Percentiles rank a stretch among this genome's conserved stretches.
Conservation (phyloP, 306 rosid genomes). For the Fagus crenata region DNA sequence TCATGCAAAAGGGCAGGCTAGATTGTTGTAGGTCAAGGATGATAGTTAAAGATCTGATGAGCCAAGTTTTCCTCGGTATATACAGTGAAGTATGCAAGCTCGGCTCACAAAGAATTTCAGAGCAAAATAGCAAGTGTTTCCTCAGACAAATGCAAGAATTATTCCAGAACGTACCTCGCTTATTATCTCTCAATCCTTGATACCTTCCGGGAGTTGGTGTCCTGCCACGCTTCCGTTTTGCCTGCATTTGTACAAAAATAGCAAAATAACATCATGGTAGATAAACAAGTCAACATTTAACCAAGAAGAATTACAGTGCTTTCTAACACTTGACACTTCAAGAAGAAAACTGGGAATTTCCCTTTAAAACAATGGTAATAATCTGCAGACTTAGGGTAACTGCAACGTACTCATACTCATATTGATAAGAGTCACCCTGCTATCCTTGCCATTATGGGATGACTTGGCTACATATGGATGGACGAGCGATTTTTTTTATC, state of each 20-base stretch:
- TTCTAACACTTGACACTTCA: background rate
- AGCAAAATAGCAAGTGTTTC: background rate
- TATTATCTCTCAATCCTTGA: conserved; percentile 41
- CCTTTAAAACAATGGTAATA: conserved; percentile 2
- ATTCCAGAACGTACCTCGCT: conserved; percentile 33
- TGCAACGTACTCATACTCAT: background rate
- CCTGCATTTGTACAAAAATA: conserved; percentile 38
- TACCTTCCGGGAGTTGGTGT: conserved; percentile 51
- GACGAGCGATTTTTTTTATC: conserved; percentile 5
- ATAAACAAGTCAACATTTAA: conserved; percentile 7
- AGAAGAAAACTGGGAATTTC: conserved; percentile 17
- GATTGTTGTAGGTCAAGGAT: background rate
- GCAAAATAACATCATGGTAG: conserved; percentile 17
- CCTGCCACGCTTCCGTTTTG: conserved; percentile 53
- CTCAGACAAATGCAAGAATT: background rate
- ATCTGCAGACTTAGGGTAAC: conserved; percentile 1
- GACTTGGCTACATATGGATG: conserved; percentile 7
- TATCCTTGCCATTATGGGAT: conserved; percentile 16
- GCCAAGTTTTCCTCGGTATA: background rate
- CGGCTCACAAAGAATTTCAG: background rate
- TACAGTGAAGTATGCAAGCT: background rate
- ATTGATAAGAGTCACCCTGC: conserved; percentile 7
- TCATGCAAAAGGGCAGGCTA: background rate
- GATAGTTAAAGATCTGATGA: background rate
- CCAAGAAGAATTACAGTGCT: conserved; percentile 10